phyloP scores from a whole-genome alignment of 2,329 filamentous ascomycete species.

The Paecilomyces formosus region DNA sequence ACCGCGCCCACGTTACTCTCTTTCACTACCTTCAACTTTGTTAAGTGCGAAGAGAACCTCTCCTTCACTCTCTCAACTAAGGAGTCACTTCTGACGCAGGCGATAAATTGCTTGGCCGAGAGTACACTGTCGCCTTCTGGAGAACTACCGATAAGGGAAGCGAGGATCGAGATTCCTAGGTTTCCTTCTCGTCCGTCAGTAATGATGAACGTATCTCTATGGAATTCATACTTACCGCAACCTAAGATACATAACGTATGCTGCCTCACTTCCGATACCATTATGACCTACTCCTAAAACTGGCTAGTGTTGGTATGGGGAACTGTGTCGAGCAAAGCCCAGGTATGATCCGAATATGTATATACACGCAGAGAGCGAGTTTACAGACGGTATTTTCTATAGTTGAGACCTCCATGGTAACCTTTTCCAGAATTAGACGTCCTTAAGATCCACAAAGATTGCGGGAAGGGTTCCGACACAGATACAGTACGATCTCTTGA shows the following conservation, averaged over 20 bases:
- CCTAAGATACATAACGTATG: not conserved
- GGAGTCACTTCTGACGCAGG: not conserved
- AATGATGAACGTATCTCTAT: not conserved
- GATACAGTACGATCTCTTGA: not conserved
- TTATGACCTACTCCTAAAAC: not conserved
- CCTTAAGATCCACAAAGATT: not conserved
- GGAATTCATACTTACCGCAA: not conserved
- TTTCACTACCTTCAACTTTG: not conserved
- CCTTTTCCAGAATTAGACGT: too few species aligned
- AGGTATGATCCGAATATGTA: too few species aligned
- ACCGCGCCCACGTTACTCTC: not conserved
- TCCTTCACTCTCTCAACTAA: not conserved
- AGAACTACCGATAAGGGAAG: not conserved
- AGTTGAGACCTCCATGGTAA: too few species aligned
- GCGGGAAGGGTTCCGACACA: not conserved
- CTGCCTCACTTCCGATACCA: not conserved
- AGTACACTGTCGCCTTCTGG: not conserved
- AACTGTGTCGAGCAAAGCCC: too few species aligned
- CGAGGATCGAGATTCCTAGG: not conserved
- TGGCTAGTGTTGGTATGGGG: not conserved
- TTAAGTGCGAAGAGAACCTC: not conserved
- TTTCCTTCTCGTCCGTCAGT: not conserved
- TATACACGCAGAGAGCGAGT: too few species aligned
- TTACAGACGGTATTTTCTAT: too few species aligned
- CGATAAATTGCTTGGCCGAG: not conserved